A percentile compares a stretch with the other conserved stretches of the same genome.
Conservation (phyloP, 306 rosid genomes). For the Oemleria cerasiformis region DNA sequence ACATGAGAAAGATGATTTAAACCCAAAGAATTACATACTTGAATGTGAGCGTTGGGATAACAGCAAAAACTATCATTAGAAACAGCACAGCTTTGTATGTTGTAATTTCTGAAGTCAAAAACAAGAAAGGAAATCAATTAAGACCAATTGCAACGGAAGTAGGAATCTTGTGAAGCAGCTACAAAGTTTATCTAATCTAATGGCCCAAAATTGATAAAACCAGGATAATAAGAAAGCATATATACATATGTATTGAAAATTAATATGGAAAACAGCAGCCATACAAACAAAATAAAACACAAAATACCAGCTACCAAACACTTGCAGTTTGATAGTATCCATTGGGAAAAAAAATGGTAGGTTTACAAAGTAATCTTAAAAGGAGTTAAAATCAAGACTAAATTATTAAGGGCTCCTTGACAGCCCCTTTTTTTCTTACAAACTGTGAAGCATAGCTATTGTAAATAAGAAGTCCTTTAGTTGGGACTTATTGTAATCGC, state of each 20-base stretch:
- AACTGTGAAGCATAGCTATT: no score
- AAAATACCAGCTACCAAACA: no score
- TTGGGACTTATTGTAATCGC: no score
- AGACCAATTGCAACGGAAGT: background rate
- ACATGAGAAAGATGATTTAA: conserved; percentile 12
- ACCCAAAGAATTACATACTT: conserved; percentile 55
- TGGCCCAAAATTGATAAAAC: background rate
- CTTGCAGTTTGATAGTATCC: no score
- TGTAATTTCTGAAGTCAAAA: conserved; percentile 55
- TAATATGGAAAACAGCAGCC: background rate
- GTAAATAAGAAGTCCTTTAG: no score
- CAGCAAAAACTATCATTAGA: conserved; percentile 70
- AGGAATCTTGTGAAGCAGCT: background rate
- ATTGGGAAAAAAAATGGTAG: no score
- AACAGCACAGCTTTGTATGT: conserved; percentile 42
- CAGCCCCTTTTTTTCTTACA: no score
- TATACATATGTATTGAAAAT: background rate
- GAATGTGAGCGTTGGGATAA: conserved; percentile 67
- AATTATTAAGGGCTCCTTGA: no score
- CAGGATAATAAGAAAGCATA: background rate
- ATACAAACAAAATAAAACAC: no score
- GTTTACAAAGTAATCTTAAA: no score
- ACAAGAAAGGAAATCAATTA: background rate
- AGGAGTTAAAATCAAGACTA: no score
- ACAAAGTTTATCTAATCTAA: background rate